Conservation (phyloP, 306 rosid species). For the Trichosanthes cucumerina region DNA sequence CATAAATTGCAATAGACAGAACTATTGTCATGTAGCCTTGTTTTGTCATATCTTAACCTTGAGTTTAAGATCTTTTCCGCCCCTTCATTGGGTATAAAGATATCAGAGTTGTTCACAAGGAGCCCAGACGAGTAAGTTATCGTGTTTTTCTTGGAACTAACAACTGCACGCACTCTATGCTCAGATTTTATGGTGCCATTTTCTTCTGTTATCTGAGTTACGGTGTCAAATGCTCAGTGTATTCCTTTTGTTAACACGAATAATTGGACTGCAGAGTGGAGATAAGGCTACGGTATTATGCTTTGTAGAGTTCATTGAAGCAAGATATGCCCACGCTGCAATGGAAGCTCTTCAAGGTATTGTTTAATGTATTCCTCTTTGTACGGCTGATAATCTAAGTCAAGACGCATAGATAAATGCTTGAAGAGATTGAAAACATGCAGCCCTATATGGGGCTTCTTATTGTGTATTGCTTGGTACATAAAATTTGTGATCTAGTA, state of each 20-base stretch:
- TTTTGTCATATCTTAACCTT: slow-evolving; percentile 41
- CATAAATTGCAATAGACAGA: neutral
- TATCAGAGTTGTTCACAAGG: slow-evolving; percentile 68
- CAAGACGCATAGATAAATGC: neutral
- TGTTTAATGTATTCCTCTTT: neutral
- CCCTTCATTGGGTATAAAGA: slow-evolving; percentile 74
- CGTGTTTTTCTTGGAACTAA: too few species aligned
- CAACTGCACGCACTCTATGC: neutral
- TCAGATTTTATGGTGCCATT: neutral
- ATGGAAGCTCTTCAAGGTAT: slow-evolving; percentile 63
- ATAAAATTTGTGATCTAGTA: neutral
- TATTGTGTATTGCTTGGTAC: neutral
- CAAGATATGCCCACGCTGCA: slow-evolving; percentile 56
- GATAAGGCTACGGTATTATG: slow-evolving; percentile 61
- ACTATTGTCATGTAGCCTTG: slow-evolving; percentile 6
- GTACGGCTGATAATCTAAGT: neutral
- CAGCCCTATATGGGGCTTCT: neutral
- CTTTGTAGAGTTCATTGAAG: slow-evolving; percentile 61
- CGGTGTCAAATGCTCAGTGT: slow-evolving; percentile 4
- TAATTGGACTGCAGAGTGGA: slow-evolving; percentile 45
- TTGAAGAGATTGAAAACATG: neutral
- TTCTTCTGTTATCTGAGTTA: neutral
- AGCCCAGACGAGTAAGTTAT: slow-evolving; percentile 68
- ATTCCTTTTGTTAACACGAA: slow-evolving; percentile 14
- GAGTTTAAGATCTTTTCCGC: slow-evolving; percentile 53